phyloP scores from a whole-genome alignment of 257 asterid species.

The Linaria vulgaris region DNA sequence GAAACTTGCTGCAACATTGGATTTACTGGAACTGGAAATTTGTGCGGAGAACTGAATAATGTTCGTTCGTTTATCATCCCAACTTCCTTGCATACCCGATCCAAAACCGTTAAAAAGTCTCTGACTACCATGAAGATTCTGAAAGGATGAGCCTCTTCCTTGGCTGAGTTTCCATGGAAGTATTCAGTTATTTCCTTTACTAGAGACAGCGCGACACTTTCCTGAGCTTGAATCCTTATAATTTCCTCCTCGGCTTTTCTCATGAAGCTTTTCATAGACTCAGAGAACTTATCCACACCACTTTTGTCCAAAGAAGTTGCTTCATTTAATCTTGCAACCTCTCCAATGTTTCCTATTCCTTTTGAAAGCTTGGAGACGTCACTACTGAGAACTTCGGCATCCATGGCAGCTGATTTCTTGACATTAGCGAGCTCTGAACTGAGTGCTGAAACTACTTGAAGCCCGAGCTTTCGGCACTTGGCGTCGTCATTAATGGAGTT shows the following conservation, averaged over 20 bases:
- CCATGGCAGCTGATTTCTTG: constrained; percentile 95
- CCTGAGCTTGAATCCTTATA: constrained; percentile 78
- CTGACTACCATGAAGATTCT: constrained; percentile 92
- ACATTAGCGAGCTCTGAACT: constrained; percentile 72
- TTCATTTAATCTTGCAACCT: constrained; percentile 41
- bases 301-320: constrained; percentile 29
- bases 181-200: constrained; percentile 96
- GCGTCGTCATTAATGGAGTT: constrained; percentile 48
- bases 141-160: constrained; percentile 93
- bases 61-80: constrained; percentile 86
- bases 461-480: constrained; percentile 78
- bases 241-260: constrained; percentile 80
- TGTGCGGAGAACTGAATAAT: constrained; percentile 65
- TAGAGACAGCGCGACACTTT: constrained; percentile 66
- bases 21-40: constrained; percentile 84
- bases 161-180: constrained; percentile 89
- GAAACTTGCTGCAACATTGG: constrained; percentile 69
- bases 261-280: constrained; percentile 49
- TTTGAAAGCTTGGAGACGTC: constrained; percentile 72
- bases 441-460: constrained; percentile 75
- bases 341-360: constrained; percentile 58
- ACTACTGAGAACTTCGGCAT: constrained; percentile 74
- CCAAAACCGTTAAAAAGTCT: constrained; percentile 73
- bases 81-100: constrained; percentile 91
- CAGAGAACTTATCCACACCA: constrained; percentile 42